These are phyloP conservation scores for Papiliotrema fonsecae DNA, from an alignment of 1,284 basidiomycete species.

Conservation along the genomic window DNA sequence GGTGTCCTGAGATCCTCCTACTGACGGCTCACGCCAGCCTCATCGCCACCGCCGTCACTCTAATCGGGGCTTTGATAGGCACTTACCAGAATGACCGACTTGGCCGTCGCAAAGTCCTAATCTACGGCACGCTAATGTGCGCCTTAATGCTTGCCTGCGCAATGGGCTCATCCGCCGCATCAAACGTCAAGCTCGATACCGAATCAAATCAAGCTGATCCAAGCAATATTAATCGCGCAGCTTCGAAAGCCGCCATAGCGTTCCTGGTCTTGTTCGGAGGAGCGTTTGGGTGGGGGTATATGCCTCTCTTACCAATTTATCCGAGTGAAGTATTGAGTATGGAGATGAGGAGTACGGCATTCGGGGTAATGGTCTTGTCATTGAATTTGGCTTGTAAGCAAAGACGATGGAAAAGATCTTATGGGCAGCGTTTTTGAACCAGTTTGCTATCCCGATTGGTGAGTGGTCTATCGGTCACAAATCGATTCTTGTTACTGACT, in stretches of 20 bases:
- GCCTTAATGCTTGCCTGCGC: conserved; percentile 10
- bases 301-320: conserved; percentile 13
- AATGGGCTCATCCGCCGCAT: conserved; percentile 15
- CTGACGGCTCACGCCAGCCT: conserved; percentile 8
- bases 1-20: not conserved
- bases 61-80: conserved; percentile 14
- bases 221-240: conserved; percentile 7
- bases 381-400: conserved; percentile 17
- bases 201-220: not conserved
- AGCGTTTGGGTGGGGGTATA: conserved; percentile 14
- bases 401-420: not conserved
- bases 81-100: conserved; percentile 16
- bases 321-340: conserved; percentile 12
- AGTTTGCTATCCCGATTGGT: conserved; percentile 24
- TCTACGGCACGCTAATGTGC: conserved; percentile 16
- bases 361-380: conserved; percentile 18
- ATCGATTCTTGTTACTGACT: not conserved
- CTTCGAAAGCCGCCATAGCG: conserved; percentile 17
- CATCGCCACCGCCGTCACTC: conserved; percentile 13
- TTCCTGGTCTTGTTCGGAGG: conserved; percentile 20
- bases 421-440: conserved; percentile 16
- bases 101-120: conserved; percentile 20
- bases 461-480: not conserved
- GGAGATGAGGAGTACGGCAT: conserved; percentile 19
- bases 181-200: conserved; percentile 1